Evolutionary conservation across 2,329 filamentous ascomycete species (phyloP).

Genomic region (Cladosporium halotolerans): DNA sequence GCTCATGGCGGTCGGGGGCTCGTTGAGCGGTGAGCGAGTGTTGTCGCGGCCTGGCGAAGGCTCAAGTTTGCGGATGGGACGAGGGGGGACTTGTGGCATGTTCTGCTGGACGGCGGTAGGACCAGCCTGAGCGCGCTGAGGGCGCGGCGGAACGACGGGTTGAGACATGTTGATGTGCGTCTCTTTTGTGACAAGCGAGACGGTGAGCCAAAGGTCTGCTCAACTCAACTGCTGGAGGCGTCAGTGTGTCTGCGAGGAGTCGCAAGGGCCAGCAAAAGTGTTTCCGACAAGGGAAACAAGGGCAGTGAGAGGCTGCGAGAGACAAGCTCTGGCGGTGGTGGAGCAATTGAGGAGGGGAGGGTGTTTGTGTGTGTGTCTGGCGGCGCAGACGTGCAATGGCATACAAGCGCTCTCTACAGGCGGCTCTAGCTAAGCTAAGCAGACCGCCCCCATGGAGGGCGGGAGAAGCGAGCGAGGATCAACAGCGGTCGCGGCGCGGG

Average conservation of each 20-base stretch:
- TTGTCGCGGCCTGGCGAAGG: slow-evolving; percentile 70
- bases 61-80: slow-evolving; percentile 70
- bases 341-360: not conserved
- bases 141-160: slow-evolving; percentile 58
- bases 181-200: no score
- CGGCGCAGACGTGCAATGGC: slow-evolving; percentile 3
- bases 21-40: slow-evolving; percentile 79
- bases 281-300: not conserved
- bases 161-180: slow-evolving; percentile 37
- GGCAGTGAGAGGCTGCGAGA: not conserved
- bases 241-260: slow-evolving; percentile 10
- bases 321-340: no score
- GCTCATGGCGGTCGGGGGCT: slow-evolving; percentile 47
- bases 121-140: slow-evolving; percentile 47
- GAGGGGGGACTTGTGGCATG: slow-evolving; percentile 70
- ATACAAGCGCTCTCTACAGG: slow-evolving; percentile 61
- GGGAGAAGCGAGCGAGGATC: not conserved
- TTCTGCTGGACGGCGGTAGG: slow-evolving; percentile 42
- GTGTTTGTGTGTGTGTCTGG: not conserved
- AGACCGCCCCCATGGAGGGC: slow-evolving; percentile 38
- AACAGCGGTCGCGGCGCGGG: not conserved
- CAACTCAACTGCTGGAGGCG: slow-evolving; percentile 5
- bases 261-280: not conserved
- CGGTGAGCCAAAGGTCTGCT: no score
- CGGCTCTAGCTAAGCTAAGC: slow-evolving; percentile 40